phyloP scores from a whole-genome alignment of 2,329 filamentous ascomycete genomes.

The Monosporascus sp. region DNA sequence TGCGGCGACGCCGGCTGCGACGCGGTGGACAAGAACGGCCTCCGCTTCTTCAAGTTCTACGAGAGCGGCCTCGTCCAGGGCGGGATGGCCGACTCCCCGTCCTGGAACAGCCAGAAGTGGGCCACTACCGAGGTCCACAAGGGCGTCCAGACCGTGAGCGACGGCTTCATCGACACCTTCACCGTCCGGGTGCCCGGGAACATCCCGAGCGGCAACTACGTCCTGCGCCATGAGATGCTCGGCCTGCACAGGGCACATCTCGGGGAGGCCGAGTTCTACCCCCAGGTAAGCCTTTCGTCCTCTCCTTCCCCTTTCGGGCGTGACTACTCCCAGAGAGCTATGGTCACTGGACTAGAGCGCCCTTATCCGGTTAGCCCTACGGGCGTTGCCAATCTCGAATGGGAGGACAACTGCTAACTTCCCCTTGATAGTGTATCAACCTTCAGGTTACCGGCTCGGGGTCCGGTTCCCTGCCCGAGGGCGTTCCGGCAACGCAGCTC shows the following conservation, averaged over 20 bases:
- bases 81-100: slow-evolving; percentile 29
- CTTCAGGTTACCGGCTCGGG: slow-evolving; percentile 16
- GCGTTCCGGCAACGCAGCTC: slow-evolving; percentile 9
- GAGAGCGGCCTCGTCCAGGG: slow-evolving; percentile 23
- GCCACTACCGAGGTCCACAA: slow-evolving; percentile 37
- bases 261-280: slow-evolving; percentile 19
- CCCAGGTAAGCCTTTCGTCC: slow-evolving; percentile 11
- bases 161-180: slow-evolving; percentile 39
- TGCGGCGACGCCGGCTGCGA: slow-evolving; percentile 27
- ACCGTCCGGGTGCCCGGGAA: slow-evolving; percentile 15
- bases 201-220: slow-evolving; percentile 27
- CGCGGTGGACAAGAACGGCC: slow-evolving; percentile 23
- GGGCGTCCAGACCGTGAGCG: slow-evolving; percentile 37
- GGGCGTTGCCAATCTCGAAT: neutral
- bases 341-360: too few species aligned
- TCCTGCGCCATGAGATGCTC: slow-evolving; percentile 22
- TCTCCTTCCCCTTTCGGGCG: too few species aligned
- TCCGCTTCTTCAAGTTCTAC: slow-evolving; percentile 28
- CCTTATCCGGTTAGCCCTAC: neutral
- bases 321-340: too few species aligned
- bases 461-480: slow-evolving; percentile 8
- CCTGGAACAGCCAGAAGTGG: slow-evolving; percentile 41
- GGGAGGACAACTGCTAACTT: slow-evolving; percentile 4
- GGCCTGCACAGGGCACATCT: slow-evolving; percentile 21
- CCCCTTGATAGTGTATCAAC: slow-evolving; percentile 16